Evolutionary conservation across 2,329 filamentous ascomycete species (phyloP).

Genomic region (Diplodia corticola): DNA sequence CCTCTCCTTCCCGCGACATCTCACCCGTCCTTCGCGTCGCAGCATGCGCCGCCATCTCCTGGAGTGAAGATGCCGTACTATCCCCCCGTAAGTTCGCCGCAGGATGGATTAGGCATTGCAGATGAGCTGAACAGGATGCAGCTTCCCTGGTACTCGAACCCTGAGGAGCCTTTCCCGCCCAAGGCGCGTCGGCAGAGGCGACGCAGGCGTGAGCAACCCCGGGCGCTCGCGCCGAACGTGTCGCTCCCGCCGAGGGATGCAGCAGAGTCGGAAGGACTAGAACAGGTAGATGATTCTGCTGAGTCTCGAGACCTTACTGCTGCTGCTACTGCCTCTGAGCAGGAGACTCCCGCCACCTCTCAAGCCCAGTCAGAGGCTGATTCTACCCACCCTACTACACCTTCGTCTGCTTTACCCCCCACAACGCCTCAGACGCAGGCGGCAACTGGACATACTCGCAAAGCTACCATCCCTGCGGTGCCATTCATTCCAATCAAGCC

Average conservation of each 20-base stretch:
- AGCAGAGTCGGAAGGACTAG: conserved; percentile 27
- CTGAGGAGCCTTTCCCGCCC: conserved; percentile 56
- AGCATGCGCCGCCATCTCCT: conserved; percentile 27
- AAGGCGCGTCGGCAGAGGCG: conserved; percentile 49
- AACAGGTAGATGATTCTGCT: conserved; percentile 40
- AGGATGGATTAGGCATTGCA: not conserved
- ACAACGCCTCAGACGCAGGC: conserved; percentile 32
- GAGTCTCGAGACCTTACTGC: conserved; percentile 48
- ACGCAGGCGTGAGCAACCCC: conserved; percentile 44
- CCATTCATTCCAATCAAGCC: conserved; percentile 55
- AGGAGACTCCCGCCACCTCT: conserved; percentile 60
- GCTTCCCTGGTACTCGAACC: conserved; percentile 63
- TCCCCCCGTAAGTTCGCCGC: conserved; percentile 45
- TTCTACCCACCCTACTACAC: conserved; percentile 57
- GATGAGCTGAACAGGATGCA: conserved; percentile 28
- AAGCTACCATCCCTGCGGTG: conserved; percentile 49
- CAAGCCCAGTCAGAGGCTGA: conserved; percentile 59
- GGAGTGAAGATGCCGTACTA: conserved; percentile 48
- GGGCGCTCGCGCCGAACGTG: conserved; percentile 41
- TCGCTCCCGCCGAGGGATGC: conserved; percentile 54
- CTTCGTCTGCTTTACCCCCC: conserved; percentile 52
- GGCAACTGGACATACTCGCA: conserved; percentile 42
- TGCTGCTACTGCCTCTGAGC: conserved; percentile 47
- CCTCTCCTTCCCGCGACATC: conserved; percentile 30
- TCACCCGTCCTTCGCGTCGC: conserved; percentile 29